phyloP scores from a whole-genome alignment of 345 rosid species.

The Populus nigra region DNA sequence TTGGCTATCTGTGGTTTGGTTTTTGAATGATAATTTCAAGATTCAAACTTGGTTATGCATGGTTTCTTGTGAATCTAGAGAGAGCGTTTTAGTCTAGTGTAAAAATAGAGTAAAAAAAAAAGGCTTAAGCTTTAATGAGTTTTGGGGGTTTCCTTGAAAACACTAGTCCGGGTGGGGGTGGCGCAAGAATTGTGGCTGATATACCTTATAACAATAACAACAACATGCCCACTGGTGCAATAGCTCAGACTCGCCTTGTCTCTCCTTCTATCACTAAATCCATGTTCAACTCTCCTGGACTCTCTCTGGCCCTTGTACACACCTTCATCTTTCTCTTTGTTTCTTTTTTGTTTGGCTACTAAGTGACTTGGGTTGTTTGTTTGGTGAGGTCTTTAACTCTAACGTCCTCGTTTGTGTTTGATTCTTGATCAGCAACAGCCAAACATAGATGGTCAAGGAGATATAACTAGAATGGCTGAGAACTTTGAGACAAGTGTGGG shows the following conservation, averaged over 20 bases:
- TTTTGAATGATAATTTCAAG: background rate
- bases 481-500: constrained; percentile 14
- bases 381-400: background rate
- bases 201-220: constrained; percentile 36
- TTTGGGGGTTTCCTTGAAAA: constrained; percentile 73
- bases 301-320: constrained; percentile 73
- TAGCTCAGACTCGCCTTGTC: constrained; percentile 51
- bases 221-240: constrained; percentile 53
- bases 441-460: constrained; percentile 44
- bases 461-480: constrained; percentile 22
- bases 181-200: constrained; percentile 46
- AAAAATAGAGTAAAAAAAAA: constrained; percentile 6
- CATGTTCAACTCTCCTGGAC: constrained; percentile 73
- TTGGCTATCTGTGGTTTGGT: background rate
- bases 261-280: constrained; percentile 49
- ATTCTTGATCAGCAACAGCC: constrained; percentile 42
- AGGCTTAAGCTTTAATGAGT: constrained; percentile 45
- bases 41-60: background rate
- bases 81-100: background rate
- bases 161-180: constrained; percentile 37
- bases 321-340: background rate
- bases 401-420: background rate
- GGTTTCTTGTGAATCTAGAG: background rate
- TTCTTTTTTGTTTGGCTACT: background rate
- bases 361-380: background rate